Conservation (phyloP, 2,329 filamentous ascomycete genomes). For the Sporothrix mexicana region DNA sequence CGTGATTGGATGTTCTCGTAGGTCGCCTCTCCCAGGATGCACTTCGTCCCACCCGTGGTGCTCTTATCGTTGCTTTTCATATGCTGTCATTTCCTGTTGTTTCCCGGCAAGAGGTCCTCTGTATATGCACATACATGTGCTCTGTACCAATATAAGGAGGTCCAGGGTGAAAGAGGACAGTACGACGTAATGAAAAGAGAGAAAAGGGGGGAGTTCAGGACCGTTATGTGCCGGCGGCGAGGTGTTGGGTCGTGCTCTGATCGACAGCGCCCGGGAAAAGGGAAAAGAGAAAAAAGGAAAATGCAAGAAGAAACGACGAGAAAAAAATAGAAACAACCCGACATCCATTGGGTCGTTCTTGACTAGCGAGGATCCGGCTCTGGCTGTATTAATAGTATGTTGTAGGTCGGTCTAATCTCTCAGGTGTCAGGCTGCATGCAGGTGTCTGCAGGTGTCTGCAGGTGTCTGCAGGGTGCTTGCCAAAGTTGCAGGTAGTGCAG, state of each 20-base stretch:
- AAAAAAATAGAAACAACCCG: not conserved
- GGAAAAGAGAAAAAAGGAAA: slow-evolving; percentile 8
- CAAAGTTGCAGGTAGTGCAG: no score
- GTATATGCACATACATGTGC: no score
- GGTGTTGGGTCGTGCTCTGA: slow-evolving; percentile 29
- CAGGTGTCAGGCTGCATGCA: slow-evolving; percentile 10
- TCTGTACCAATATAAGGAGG: no score
- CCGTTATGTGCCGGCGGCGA: slow-evolving; percentile 32
- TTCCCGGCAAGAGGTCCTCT: no score
- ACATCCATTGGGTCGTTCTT: slow-evolving; percentile 26
- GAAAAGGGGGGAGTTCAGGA: not conserved
- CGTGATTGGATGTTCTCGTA: no score
- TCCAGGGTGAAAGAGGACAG: no score
- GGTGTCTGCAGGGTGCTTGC: not conserved
- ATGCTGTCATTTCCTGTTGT: no score
- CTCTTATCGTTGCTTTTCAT: no score
- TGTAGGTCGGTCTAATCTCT: slow-evolving; percentile 32
- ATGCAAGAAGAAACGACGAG: not conserved
- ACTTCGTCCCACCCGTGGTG: no score
- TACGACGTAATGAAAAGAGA: no score
- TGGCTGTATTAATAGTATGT: slow-evolving; percentile 13
- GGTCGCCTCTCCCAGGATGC: no score
- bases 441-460: slow-evolving; percentile 8
- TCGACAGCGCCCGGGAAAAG: slow-evolving; percentile 26
- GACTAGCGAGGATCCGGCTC: slow-evolving; percentile 22